These are phyloP conservation scores for Drosera capensis DNA, from an alignment of 148 eudicot species.

Conservation along the genomic window DNA sequence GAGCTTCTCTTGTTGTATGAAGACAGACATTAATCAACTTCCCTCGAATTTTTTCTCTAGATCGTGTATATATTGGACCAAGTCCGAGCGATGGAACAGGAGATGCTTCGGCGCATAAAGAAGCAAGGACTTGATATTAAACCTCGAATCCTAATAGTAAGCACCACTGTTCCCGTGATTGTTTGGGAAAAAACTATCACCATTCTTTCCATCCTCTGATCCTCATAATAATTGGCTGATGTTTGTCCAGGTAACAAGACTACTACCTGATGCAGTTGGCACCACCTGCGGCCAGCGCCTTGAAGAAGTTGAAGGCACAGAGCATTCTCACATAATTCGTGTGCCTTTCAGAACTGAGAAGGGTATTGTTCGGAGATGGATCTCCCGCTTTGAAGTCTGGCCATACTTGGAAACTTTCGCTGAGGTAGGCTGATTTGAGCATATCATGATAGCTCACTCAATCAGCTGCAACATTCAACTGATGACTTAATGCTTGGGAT, in stretches of 20 bases:
- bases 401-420: constrained; percentile 94
- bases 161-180: neutral
- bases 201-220: neutral
- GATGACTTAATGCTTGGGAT: no score
- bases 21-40: no score
- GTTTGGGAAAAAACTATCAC: no score
- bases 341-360: constrained; percentile 93
- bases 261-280: constrained; percentile 88
- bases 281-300: constrained; percentile 96
- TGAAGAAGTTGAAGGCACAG: constrained; percentile 80
- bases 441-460: no score
- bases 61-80: constrained; percentile 36
- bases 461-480: no score
- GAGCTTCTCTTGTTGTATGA: no score
- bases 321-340: constrained; percentile 79
- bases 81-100: constrained; percentile 37
- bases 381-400: constrained; percentile 96
- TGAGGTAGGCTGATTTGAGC: constrained; percentile 62
- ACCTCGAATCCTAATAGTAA: constrained; percentile 30
- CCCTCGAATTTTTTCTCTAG: neutral
- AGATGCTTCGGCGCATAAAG: constrained; percentile 32
- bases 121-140: constrained; percentile 29
- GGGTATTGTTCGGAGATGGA: constrained; percentile 88
- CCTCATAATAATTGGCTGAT: neutral
- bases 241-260: constrained; percentile 38